A percentile compares a stretch with the other conserved stretches of the same genome.
Conservation (phyloP, 78 protist genomes). For the Guillardia theta region DNA sequence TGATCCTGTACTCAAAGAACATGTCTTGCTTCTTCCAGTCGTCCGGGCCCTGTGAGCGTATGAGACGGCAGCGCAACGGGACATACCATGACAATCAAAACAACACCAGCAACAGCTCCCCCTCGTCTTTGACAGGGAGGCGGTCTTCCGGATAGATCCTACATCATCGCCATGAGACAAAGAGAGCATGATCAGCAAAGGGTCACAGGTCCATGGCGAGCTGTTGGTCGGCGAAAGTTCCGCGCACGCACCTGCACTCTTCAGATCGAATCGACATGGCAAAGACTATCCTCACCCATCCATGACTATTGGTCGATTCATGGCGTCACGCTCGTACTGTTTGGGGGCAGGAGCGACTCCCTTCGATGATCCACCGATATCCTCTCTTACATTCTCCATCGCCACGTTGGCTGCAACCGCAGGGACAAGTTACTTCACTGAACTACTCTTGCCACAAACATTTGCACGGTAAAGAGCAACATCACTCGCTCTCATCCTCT, state of each 20-base stretch:
- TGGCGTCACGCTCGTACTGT: background rate
- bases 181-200: too few relatives aligned
- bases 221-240: background rate
- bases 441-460: too few relatives aligned
- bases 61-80: too few relatives aligned
- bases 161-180: too few relatives aligned
- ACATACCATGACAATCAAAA: background rate
- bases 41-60: background rate
- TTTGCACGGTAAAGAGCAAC: too few relatives aligned
- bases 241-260: background rate
- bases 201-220: background rate
- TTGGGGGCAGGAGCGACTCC: background rate
- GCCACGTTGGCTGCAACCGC: too few relatives aligned
- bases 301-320: background rate
- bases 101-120: background rate
- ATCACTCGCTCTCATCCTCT: too few relatives aligned
- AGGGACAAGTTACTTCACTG: too few relatives aligned
- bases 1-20: conserved; percentile 11
- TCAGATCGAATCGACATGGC: background rate
- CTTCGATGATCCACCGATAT: too few relatives aligned
- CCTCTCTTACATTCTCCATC: too few relatives aligned
- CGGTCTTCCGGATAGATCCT: background rate
- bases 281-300: background rate
- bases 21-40: conserved; percentile 13
- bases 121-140: background rate